phyloP scores from a whole-genome alignment of 768 basidiomycete genomes.

The Rhodotorula diobovata region DNA sequence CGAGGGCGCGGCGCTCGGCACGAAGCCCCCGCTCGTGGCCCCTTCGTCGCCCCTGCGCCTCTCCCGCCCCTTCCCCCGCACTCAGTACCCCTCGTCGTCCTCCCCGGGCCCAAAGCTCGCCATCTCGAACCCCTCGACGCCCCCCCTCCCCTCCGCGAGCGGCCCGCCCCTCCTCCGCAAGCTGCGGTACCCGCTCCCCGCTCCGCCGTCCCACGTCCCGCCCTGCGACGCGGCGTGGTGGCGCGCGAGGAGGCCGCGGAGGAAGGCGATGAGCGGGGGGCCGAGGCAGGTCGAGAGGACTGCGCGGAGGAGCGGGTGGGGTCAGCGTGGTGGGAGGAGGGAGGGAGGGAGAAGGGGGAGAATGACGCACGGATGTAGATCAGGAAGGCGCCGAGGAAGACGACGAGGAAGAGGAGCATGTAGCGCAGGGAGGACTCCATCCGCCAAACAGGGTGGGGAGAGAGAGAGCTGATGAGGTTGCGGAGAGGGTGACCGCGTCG shows the following conservation, averaged over 20 bases:
- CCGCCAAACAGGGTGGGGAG: too few species aligned
- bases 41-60: too few species aligned
- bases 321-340: neutral
- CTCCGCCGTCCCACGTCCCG: constrained; percentile 22
- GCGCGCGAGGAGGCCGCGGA: neutral
- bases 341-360: neutral
- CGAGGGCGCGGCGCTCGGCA: too few species aligned
- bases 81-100: too few species aligned
- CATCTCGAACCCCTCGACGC: constrained; percentile 31
- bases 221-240: constrained; percentile 10
- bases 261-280: neutral
- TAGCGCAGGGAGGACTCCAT: constrained; percentile 3
- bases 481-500: too few species aligned
- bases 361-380: constrained; percentile 10
- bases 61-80: too few species aligned
- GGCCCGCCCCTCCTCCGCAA: neutral
- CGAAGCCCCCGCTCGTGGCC: too few species aligned
- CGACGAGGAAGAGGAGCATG: neutral
- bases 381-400: neutral
- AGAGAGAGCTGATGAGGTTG: too few species aligned
- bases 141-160: constrained; percentile 20
- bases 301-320: neutral
- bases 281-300: constrained; percentile 19
- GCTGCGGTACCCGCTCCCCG: constrained; percentile 7
- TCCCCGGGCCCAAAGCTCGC: constrained; percentile 3